A percentile compares a stretch with the other conserved stretches of the same genome.
Evolutionary conservation across 2,329 filamentous ascomycete species (phyloP).

Genomic region (Thelonectria blattea): DNA sequence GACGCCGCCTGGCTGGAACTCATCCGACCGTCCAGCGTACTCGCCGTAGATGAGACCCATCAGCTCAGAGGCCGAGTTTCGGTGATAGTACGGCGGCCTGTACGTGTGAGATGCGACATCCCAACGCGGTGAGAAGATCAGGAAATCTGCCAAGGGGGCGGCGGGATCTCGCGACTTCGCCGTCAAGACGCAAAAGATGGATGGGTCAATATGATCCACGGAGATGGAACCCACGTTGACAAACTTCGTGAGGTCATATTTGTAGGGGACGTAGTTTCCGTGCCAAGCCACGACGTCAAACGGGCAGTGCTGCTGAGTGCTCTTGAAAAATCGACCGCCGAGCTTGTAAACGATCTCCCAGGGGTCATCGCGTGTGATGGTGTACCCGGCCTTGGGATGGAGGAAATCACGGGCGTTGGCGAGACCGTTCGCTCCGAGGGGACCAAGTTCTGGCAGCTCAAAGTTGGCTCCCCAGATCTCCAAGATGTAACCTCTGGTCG

Average conservation of each 20-base stretch:
- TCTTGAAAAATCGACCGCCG: constrained; percentile 64
- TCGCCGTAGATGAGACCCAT: constrained; percentile 56
- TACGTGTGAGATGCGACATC: constrained; percentile 66
- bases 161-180: constrained; percentile 60
- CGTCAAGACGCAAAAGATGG: constrained; percentile 69
- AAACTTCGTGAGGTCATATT: constrained; percentile 62
- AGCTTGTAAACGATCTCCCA: constrained; percentile 68
- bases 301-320: constrained; percentile 66
- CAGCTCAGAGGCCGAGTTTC: constrained; percentile 63
- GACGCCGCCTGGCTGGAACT: constrained; percentile 24
- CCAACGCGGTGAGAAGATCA: constrained; percentile 72
- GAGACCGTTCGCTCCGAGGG: constrained; percentile 69
- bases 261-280: constrained; percentile 67
- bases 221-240: constrained; percentile 55
- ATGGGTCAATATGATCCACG: constrained; percentile 68
- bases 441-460: constrained; percentile 69
- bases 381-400: constrained; percentile 63
- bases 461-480: constrained; percentile 71
- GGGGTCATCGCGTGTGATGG: constrained; percentile 53
- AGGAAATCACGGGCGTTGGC: constrained; percentile 71
- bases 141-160: constrained; percentile 66
- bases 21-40: constrained; percentile 36
- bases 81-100: constrained; percentile 70
- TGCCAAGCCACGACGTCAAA: constrained; percentile 77
- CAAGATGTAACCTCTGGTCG: constrained; percentile 68